These are phyloP conservation scores for Psophocarpus tetragonolobus DNA, from an alignment of 306 rosid genomes.

Conservation along the genomic window DNA sequence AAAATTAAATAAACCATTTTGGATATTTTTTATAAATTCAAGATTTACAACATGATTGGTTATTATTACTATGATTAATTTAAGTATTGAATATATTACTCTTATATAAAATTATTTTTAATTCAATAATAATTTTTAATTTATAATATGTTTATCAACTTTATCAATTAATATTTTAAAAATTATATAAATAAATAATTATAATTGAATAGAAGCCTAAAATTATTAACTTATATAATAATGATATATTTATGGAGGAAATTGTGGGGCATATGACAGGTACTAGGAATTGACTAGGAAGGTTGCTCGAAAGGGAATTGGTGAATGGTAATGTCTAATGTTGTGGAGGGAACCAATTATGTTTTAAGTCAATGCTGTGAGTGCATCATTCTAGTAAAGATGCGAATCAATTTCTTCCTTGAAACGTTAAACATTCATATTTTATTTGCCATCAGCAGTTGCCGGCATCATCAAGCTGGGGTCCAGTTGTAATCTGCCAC, in stretches of 20 bases:
- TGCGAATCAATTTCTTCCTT: conserved; percentile 8
- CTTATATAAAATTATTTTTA: too few relatives aligned
- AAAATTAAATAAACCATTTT: too few relatives aligned
- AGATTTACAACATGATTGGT: too few relatives aligned
- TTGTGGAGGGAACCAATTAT: not conserved
- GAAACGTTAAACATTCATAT: not conserved
- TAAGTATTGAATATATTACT: too few relatives aligned
- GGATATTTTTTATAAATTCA: too few relatives aligned
- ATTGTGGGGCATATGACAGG: not conserved
- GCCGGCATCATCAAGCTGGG: conserved; percentile 2
- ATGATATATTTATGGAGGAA: not conserved
- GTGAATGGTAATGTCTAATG: not conserved
- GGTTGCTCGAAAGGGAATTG: not conserved
- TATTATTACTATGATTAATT: too few relatives aligned
- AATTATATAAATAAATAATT: too few relatives aligned
- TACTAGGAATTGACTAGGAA: not conserved
- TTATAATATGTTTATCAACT: too few relatives aligned
- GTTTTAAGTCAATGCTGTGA: not conserved
- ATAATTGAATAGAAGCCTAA: too few relatives aligned
- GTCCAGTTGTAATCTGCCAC: not conserved
- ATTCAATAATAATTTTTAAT: too few relatives aligned
- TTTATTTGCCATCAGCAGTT: not conserved
- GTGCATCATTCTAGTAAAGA: not conserved
- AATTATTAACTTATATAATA: too few relatives aligned
- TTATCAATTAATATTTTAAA: too few relatives aligned